Conservation (phyloP, 2,329 filamentous ascomycete species). For the Nemania diffusa region DNA sequence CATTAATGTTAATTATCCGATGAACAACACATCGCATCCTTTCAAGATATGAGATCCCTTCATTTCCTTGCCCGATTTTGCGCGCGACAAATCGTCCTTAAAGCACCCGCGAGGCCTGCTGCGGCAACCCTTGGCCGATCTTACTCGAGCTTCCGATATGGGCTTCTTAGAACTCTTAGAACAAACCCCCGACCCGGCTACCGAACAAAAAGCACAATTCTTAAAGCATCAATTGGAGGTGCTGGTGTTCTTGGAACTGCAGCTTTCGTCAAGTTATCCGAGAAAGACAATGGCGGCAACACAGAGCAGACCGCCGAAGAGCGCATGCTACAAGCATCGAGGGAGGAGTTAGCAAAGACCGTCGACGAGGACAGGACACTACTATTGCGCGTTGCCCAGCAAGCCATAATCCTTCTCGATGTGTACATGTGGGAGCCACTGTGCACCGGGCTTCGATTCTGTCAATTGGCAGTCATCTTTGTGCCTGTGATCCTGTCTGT, state of each 20-base stretch:
- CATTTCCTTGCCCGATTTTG: slow-evolving; percentile 56
- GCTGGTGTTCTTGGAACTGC: slow-evolving; percentile 59
- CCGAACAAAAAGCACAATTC: slow-evolving; percentile 48
- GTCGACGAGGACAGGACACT: slow-evolving; percentile 71
- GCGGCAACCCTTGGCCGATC: slow-evolving; percentile 34
- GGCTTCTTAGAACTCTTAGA: slow-evolving; percentile 19
- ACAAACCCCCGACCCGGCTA: slow-evolving; percentile 26
- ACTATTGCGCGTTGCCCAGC: slow-evolving; percentile 66
- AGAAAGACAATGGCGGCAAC: slow-evolving; percentile 62
- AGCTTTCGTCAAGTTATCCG: slow-evolving; percentile 67
- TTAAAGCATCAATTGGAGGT: slow-evolving; percentile 54
- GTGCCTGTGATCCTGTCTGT: slow-evolving; percentile 86
- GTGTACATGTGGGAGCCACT: slow-evolving; percentile 83
- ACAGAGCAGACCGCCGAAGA: slow-evolving; percentile 75
- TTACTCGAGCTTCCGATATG: slow-evolving; percentile 38
- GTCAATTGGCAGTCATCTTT: slow-evolving; percentile 89
- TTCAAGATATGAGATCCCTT: slow-evolving; percentile 58
- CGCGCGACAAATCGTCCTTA: slow-evolving; percentile 50
- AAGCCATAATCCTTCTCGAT: slow-evolving; percentile 74
- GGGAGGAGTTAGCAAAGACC: slow-evolving; percentile 78
- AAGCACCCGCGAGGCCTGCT: slow-evolving; percentile 31
- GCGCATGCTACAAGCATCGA: slow-evolving; percentile 86
- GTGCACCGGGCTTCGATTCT: slow-evolving; percentile 85
- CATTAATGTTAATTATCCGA: slow-evolving; percentile 25
- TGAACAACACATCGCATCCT: slow-evolving; percentile 15